Evolutionary conservation across 352 stramenopile genomes (phyloP), one percentile per base, ranked within the genome.

Genomic region (Pythium insidiosum): DNA sequence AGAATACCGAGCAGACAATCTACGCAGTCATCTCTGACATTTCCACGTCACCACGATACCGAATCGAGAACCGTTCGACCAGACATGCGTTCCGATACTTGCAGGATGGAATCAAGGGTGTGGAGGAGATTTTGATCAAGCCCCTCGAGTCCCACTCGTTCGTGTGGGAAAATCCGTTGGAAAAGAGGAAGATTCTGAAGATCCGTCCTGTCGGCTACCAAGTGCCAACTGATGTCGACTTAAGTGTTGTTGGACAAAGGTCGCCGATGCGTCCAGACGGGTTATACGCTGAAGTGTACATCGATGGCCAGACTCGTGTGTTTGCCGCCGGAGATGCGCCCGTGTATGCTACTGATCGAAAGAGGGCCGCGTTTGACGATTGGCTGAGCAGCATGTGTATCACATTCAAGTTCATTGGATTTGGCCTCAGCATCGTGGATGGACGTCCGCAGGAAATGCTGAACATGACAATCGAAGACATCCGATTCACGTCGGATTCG

Each of bases 391-490:
- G 83, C 51, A 72, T 61, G 7, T 43, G 85, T n/a, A 75, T 94
- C 31, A 80, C 92, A 38, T 49, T 92, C 24, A 68, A 65, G 18
- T 53, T 94, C 34, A 41, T 56, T 22, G 53, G 53, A 19, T 56
- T 62, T 39, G 53, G 53, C 9, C 24, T 62, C 23, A 93, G 77
- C 13, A 63, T 94, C 29, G 80, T 94, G 18, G 82, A 94, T 23
- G 56, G 63, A 10, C 61, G 77, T 37, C 82, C 82, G 3, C 73
- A 73, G 33, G 82, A 94, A 52, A 61, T 91, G 23, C 40, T 92
- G 46, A 94, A 92, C 66, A 70, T 94, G 37, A 93, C 79, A 12
- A 81, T 94, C 69, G 82, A 94, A 50, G 86, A 53, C n/a, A 68
- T 94, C 46, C 69, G 59, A 1, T 67, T 94, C 22, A 56, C 66